These are phyloP conservation scores for Spergularia azorica DNA, from an alignment of 179 eudicot genomes.

Conservation along the genomic window DNA sequence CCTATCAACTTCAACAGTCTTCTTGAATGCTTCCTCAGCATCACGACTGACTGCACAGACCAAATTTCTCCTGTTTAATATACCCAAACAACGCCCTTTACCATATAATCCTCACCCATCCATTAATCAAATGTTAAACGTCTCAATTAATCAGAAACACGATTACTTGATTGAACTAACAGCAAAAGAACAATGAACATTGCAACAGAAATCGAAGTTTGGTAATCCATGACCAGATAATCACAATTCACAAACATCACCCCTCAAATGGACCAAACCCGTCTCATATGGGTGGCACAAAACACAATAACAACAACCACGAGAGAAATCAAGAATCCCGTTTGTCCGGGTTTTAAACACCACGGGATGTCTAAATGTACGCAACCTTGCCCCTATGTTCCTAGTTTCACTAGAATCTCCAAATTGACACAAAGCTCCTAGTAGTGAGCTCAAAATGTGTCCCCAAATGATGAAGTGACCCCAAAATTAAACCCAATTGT, in stretches of 20 bases:
- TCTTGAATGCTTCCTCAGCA: constrained; percentile 85
- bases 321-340: too few relatives aligned
- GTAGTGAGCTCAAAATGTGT: too few relatives aligned
- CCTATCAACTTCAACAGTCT: constrained; percentile 86
- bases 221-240: neutral
- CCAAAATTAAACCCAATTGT: too few relatives aligned
- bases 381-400: too few relatives aligned
- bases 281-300: neutral
- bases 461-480: too few relatives aligned
- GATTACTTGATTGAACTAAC: neutral
- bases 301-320: neutral
- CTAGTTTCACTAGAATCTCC: too few relatives aligned
- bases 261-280: neutral
- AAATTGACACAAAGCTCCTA: too few relatives aligned
- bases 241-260: neutral
- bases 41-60: constrained; percentile 85
- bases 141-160: neutral
- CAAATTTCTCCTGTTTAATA: constrained; percentile 91
- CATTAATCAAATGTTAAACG: constrained; percentile 6
- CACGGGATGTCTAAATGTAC: too few relatives aligned
- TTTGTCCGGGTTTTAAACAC: too few relatives aligned
- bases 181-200: neutral
- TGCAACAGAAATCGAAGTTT: neutral
- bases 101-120: constrained; percentile 38
- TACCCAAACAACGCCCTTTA: constrained; percentile 52